A percentile compares a stretch with the other conserved stretches of the same genome.
phyloP scores from a whole-genome alignment of 1,284 basidiomycete genomes.

The Tilletia horrida region DNA sequence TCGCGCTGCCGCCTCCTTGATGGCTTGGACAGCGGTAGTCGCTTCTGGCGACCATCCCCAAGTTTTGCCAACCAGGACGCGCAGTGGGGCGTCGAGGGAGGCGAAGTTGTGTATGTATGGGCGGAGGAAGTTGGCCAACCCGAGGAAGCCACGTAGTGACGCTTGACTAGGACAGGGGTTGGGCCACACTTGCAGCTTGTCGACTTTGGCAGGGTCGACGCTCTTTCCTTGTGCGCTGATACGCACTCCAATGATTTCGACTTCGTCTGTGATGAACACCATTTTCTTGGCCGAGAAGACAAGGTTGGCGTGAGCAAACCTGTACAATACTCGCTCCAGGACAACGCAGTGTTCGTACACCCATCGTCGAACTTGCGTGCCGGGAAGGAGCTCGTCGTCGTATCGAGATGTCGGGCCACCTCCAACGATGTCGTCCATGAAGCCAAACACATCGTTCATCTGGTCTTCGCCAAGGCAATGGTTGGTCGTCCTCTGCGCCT shows the following conservation, averaged over 20 bases:
- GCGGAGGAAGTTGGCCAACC: neutral
- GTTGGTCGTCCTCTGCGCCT: neutral
- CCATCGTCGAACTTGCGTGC: neutral
- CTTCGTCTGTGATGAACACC: neutral
- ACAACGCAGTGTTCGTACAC: neutral
- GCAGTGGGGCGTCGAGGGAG: neutral
- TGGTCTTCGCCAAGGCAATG: neutral
- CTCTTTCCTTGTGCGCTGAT: neutral
- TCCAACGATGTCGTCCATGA: neutral
- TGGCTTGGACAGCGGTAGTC: neutral
- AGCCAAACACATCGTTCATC: neutral
- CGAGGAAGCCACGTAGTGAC: constrained; percentile 2
- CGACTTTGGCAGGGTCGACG: neutral
- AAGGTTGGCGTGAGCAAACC: neutral
- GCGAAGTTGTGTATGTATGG: neutral
- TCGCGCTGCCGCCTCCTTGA: neutral
- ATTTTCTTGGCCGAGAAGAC: neutral
- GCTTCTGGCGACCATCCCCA: neutral
- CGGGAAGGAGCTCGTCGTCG: neutral
- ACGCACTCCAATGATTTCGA: neutral
- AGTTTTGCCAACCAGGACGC: neutral
- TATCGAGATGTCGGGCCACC: neutral
- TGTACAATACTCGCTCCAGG: neutral
- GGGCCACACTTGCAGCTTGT: neutral
- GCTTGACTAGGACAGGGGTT: constrained; percentile 1